A percentile compares a stretch with the other conserved stretches of the same genome.
phyloP scores from a whole-genome alignment of 768 basidiomycete species.

The Phylloporus sp. region DNA sequence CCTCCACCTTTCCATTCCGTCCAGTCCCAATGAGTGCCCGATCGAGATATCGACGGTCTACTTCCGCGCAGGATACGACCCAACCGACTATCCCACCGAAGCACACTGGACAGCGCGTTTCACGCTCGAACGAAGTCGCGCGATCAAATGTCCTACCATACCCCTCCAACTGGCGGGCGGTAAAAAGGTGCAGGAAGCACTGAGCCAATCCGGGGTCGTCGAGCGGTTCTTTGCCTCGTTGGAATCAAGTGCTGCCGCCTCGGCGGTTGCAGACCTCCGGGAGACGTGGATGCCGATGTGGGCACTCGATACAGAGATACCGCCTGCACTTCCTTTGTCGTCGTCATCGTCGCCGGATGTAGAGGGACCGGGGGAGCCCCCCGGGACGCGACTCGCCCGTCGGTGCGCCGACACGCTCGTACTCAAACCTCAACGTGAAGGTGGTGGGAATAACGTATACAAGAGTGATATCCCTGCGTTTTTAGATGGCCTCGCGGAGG shows the following conservation, averaged over 20 bases:
- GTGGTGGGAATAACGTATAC: slow-evolving; percentile 96
- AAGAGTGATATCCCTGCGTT: slow-evolving; percentile 74
- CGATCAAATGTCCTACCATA: slow-evolving; percentile 91
- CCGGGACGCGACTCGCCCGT: slow-evolving; percentile 21
- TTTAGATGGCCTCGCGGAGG: slow-evolving; percentile 52
- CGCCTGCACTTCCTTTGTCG: not conserved
- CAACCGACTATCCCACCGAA: slow-evolving; percentile 67
- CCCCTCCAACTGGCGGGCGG: slow-evolving; percentile 91
- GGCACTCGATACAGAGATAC: slow-evolving; percentile 47
- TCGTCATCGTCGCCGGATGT: not conserved
- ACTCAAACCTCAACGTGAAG: slow-evolving; percentile 96
- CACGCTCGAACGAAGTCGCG: slow-evolving; percentile 70
- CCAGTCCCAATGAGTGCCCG: slow-evolving; percentile 4
- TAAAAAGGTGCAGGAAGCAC: slow-evolving; percentile 92
- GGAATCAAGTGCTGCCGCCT: slow-evolving; percentile 14
- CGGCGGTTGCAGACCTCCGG: slow-evolving; percentile 47
- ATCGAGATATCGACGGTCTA: slow-evolving; percentile 85
- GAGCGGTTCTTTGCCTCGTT: slow-evolving; percentile 61
- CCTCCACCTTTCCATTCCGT: slow-evolving; percentile 34
- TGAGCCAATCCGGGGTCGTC: slow-evolving; percentile 67
- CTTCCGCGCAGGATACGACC: slow-evolving; percentile 86
- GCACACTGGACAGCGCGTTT: slow-evolving; percentile 69
- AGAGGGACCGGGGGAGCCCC: slow-evolving; percentile 9
- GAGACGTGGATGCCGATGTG: slow-evolving; percentile 87
- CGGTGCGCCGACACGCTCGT: slow-evolving; percentile 54